Conservation (phyloP, 192 early-diverging fungal genomes). For the Backusella circina region DNA sequence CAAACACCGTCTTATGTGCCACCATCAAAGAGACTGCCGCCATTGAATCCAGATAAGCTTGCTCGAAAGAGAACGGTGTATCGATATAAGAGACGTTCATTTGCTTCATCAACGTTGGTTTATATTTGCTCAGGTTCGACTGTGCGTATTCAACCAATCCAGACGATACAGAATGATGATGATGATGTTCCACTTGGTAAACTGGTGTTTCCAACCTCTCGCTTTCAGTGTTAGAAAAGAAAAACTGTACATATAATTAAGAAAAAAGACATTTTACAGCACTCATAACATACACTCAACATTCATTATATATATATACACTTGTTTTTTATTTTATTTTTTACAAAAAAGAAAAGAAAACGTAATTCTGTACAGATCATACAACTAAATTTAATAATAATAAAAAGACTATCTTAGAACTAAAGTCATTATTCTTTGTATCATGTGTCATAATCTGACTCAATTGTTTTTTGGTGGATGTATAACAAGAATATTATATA, state of each 20-base stretch:
- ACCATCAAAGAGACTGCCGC: neutral
- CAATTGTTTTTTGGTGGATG: too few relatives aligned
- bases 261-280: neutral
- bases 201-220: neutral
- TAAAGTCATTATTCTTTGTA: neutral
- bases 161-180: neutral
- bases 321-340: too few relatives aligned
- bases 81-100: neutral
- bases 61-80: neutral
- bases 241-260: neutral
- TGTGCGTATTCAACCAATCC: neutral
- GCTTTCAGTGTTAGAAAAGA: neutral
- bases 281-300: neutral
- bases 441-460: too few relatives aligned
- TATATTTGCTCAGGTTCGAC: neutral
- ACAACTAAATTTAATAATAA: neutral
- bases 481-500: too few relatives aligned
- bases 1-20: neutral
- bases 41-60: neutral
- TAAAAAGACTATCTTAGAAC: neutral
- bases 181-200: slow-evolving; percentile 13
- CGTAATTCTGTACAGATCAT: neutral
- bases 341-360: neutral
- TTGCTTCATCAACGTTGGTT: neutral
- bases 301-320: neutral